Base-by-base conservation (phyloP, 192 early-diverging fungal species). In the Endogone sp. region DNA sequence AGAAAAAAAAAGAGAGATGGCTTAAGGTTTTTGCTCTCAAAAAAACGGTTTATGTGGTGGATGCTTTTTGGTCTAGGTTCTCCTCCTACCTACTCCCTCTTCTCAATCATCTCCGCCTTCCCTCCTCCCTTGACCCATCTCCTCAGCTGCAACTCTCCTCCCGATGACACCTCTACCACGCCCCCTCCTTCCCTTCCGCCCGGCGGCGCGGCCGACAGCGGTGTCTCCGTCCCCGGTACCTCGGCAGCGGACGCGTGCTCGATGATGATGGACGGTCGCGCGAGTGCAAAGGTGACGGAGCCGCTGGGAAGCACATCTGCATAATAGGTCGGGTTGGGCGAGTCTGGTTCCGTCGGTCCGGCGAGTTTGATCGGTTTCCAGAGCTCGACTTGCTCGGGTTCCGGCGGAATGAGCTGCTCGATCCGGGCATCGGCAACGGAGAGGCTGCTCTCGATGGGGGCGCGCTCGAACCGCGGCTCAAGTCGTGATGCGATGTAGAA, bases 401-500 rank as follows among this genome's bases (percentile, higher is more conserved):
- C 31, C 28, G 71, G 66, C 29, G 70, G 58, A 54, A 74, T 69
- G 29, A 74, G 29, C 49, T 79, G 77, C 21, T 62, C 60, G 16
- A 72, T 64, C 22, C 72, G 74, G 57, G 73, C 73, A 44, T 79
- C 71, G 25, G 63, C 65, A 30, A 59, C 60, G 8, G 64, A 63
- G 27, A 79, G 56, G 1, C 69, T 68, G 65, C 74, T 79, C 69
- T 78, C 71, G 72, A 79, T 68, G 68, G 63, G 58, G 13, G 77
- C 70, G 37, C 61, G 69, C 11, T 68, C 72, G 32, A 64, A 69
- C 22, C 78, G 74, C 28, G 86, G 83, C 64, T 79, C 76, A 28
- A 87, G 72, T 56, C 88, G 71, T 59, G 83, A 86, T 44, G 86
- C 74, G 22, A 89, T 57, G 66, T 86, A 89, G 64, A 87, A 86